Percentiles rank a stretch among this genome's conserved stretches.
These are phyloP conservation scores for Oleoguttula mirabilis DNA, from an alignment of 495 filamentous ascomycete genomes.

Conservation along the genomic window DNA sequence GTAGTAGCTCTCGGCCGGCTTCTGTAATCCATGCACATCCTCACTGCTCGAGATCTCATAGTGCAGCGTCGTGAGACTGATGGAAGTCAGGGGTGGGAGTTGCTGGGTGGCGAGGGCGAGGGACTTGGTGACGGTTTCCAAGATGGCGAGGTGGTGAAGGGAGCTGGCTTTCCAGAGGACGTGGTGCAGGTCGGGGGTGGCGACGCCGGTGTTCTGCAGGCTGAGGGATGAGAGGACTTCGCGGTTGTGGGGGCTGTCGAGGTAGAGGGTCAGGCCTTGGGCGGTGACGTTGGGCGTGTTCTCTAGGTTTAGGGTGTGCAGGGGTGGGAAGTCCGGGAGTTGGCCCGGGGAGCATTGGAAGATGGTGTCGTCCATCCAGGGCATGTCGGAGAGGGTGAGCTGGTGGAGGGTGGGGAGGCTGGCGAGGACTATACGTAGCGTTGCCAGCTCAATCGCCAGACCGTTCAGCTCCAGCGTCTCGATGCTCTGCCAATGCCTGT, in stretches of 20 bases:
- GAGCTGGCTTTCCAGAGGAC: slow-evolving; percentile 50
- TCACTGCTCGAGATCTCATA: slow-evolving; percentile 66
- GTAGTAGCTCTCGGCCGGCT: slow-evolving; percentile 62
- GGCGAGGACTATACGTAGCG: slow-evolving; percentile 57
- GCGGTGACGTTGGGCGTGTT: slow-evolving; percentile 57
- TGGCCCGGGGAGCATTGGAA: slow-evolving; percentile 46
- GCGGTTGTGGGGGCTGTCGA: slow-evolving; percentile 35
- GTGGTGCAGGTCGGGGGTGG: slow-evolving; percentile 47
- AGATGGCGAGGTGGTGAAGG: slow-evolving; percentile 54
- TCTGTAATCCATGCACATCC: slow-evolving; percentile 43
- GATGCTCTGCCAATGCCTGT: slow-evolving; percentile 60
- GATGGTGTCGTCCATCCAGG: slow-evolving; percentile 59
- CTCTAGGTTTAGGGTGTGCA: slow-evolving; percentile 57
- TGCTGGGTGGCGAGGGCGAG: slow-evolving; percentile 43
- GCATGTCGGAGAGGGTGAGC: slow-evolving; percentile 56
- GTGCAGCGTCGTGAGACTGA: slow-evolving; percentile 54
- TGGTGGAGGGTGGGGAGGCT: slow-evolving; percentile 54
- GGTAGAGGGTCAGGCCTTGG: slow-evolving; percentile 52
- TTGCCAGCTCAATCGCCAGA: slow-evolving; percentile 58
- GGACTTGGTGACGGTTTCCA: slow-evolving; percentile 50
- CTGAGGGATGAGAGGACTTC: slow-evolving; percentile 47
- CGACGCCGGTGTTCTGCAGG: slow-evolving; percentile 54
- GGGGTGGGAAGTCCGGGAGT: slow-evolving; percentile 55
- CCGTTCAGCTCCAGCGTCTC: slow-evolving; percentile 66
- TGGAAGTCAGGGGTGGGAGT: slow-evolving; percentile 53